A percentile compares a stretch with the other conserved stretches of the same genome.
Conservation (phyloP, 2,329 filamentous ascomycete species). For the Ilyonectria sp. region DNA sequence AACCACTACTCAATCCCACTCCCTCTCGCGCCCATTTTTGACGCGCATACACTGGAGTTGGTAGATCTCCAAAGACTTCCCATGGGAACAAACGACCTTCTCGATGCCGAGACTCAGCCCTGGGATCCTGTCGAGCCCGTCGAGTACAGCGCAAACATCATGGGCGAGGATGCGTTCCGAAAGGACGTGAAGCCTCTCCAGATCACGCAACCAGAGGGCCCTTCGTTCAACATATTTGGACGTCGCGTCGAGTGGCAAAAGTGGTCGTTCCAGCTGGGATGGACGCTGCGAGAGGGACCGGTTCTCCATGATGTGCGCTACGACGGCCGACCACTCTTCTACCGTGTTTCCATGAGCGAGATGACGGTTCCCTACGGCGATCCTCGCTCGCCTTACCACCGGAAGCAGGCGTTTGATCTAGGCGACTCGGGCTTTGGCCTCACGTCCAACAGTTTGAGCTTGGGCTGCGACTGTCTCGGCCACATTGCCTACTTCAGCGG, state of each 20-base stretch:
- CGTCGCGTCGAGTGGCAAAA: slow-evolving; percentile 43
- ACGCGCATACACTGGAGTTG: slow-evolving; percentile 34
- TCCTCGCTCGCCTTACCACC: slow-evolving; percentile 73
- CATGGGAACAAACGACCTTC: slow-evolving; percentile 12
- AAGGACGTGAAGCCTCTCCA: slow-evolving; percentile 73
- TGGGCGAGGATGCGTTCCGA: slow-evolving; percentile 28
- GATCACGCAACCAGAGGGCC: slow-evolving; percentile 74
- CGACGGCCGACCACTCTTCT: slow-evolving; percentile 70
- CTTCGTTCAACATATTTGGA: slow-evolving; percentile 63
- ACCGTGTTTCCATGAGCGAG: slow-evolving; percentile 71
- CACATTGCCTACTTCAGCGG: slow-evolving; percentile 63
- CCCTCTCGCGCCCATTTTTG: slow-evolving; percentile 35
- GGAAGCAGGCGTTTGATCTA: slow-evolving; percentile 79
- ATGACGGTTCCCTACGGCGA: slow-evolving; percentile 66
- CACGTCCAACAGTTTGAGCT: slow-evolving; percentile 75
- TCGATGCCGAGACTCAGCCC: slow-evolving; percentile 29
- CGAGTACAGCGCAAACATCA: slow-evolving; percentile 32
- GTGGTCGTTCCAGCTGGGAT: slow-evolving; percentile 73
- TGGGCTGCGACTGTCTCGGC: slow-evolving; percentile 76
- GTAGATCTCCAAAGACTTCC: slow-evolving; percentile 20
- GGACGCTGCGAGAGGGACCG: slow-evolving; percentile 72
- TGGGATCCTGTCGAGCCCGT: slow-evolving; percentile 28
- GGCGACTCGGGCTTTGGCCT: slow-evolving; percentile 77
- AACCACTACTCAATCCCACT: slow-evolving; percentile 37
- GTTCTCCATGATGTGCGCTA: slow-evolving; percentile 73